phyloP scores from a whole-genome alignment of 2,329 filamentous ascomycete species.

The Hymenoscyphus fraxineus region DNA sequence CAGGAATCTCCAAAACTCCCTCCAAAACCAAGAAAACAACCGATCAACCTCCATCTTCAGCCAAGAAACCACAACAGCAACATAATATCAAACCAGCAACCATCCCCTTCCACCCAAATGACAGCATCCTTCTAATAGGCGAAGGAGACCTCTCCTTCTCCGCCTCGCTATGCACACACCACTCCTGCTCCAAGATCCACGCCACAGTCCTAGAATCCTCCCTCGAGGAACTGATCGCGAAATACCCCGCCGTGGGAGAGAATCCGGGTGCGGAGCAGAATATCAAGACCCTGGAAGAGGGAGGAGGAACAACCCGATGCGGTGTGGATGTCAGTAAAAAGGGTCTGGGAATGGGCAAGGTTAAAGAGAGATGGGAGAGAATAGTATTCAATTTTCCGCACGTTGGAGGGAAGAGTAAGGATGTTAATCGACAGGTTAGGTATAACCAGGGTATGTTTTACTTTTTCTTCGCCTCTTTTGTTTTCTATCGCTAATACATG shows the following conservation, averaged over 20 bases:
- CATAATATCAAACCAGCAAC: conserved; percentile 43
- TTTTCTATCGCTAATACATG: not conserved
- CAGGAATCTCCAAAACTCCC: conserved; percentile 15
- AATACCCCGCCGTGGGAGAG: conserved; percentile 66
- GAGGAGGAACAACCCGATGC: conserved; percentile 49
- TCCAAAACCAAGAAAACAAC: conserved; percentile 4
- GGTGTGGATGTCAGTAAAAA: conserved; percentile 62
- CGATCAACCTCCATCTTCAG: not conserved
- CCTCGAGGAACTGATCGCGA: conserved; percentile 56
- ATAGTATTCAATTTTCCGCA: conserved; percentile 98
- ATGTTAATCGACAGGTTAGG: conserved; percentile 91
- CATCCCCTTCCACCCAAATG: conserved; percentile 64
- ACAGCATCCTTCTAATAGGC: conserved; percentile 71
- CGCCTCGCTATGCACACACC: conserved; percentile 59
- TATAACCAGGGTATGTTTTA: conserved; percentile 64
- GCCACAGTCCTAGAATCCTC: conserved; percentile 65
- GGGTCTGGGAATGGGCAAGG: conserved; percentile 23
- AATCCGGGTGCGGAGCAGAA: conserved; percentile 39
- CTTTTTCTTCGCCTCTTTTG: not conserved
- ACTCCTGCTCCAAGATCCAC: conserved; percentile 62
- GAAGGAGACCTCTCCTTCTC: conserved; percentile 81
- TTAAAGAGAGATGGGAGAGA: conserved; percentile 58
- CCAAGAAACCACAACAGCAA: conserved; percentile 18
- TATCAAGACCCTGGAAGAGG: conserved; percentile 50
- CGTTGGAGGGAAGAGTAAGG: conserved; percentile 84